Evolutionary conservation across 2,329 filamentous ascomycete species (phyloP).

Genomic region (Scedosporium boydii): DNA sequence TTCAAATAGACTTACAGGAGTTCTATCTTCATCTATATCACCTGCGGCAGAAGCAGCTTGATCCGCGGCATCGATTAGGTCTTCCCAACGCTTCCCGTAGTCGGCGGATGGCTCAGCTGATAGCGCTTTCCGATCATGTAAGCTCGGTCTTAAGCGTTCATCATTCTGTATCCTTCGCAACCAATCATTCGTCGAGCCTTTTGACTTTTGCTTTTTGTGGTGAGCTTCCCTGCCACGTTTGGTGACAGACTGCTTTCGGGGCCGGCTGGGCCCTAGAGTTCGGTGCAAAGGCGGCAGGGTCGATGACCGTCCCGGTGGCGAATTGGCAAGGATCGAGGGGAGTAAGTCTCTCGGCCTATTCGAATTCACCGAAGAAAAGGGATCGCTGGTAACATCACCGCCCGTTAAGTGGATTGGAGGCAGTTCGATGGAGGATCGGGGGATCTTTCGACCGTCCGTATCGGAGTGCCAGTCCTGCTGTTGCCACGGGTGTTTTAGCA

Average conservation of each 20-base stretch:
- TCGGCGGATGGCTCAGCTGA: conserved; percentile 77
- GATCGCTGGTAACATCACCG: conserved; percentile 62
- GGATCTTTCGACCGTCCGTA: conserved; percentile 53
- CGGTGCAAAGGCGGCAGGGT: conserved; percentile 78
- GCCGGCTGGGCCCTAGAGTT: conserved; percentile 58
- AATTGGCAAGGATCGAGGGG: conserved; percentile 71
- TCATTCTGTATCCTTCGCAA: conserved; percentile 49
- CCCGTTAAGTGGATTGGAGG: conserved; percentile 54
- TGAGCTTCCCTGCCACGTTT: conserved; percentile 67
- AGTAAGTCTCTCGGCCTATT: conserved; percentile 63
- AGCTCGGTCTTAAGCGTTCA: conserved; percentile 53
- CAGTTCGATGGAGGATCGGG: conserved; percentile 61
- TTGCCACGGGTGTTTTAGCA: conserved; percentile 1
- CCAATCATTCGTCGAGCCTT: conserved; percentile 60
- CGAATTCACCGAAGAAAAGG: conserved; percentile 53
- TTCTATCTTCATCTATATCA: conserved; percentile 82
- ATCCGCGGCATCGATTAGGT: conserved; percentile 80
- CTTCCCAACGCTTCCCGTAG: conserved; percentile 89
- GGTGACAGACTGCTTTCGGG: conserved; percentile 78
- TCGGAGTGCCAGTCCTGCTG: conserved; percentile 63
- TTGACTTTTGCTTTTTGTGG: conserved; percentile 72
- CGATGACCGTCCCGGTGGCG: conserved; percentile 77
- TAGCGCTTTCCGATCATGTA: conserved; percentile 70
- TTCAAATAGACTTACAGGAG: conserved; percentile 54
- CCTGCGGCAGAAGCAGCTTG: conserved; percentile 74